Conservation (phyloP, 345 rosid genomes). For the Populus simonii region DNA sequence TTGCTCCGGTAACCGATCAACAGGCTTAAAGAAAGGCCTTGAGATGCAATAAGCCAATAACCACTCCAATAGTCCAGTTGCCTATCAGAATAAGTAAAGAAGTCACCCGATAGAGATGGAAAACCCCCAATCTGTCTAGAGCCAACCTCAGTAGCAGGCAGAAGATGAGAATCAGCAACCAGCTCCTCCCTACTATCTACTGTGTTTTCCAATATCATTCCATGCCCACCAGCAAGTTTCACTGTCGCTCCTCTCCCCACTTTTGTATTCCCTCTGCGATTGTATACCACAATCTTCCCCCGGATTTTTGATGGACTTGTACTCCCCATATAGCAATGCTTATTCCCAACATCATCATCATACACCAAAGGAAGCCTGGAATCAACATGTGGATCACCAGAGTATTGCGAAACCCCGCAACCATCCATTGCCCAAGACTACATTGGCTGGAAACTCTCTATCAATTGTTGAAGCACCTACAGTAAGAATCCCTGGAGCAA, state of each 20-base stretch:
- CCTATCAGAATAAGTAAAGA: conserved; percentile 93
- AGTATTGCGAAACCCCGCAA: conserved; percentile 70
- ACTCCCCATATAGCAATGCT: conserved; percentile 26
- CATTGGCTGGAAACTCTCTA: conserved; percentile 80
- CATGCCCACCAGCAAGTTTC: conserved; percentile 30
- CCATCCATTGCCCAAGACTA: conserved; percentile 57
- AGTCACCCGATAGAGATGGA: conserved; percentile 94
- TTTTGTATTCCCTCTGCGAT: conserved; percentile 28
- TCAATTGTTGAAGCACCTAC: conserved; percentile 88
- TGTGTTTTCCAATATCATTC: conserved; percentile 27
- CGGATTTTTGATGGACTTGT: conserved; percentile 12
- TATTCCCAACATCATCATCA: conserved; percentile 57
- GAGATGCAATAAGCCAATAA: conserved; percentile 63
- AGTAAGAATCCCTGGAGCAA: conserved; percentile 90
- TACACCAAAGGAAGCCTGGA: conserved; percentile 52
- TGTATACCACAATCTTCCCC: conserved; percentile 32
- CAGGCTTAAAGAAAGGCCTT: conserved; percentile 96
- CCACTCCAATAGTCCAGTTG: conserved; percentile 98
- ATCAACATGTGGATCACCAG: conserved; percentile 45
- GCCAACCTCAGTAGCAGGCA: conserved; percentile 57
- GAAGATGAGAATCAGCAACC: conserved; percentile 30
- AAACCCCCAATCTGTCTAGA: conserved; percentile 75
- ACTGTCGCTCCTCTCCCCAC: conserved; percentile 32
- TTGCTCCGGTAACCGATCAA: conserved; percentile 89
- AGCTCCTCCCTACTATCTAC: conserved; percentile 27